Evolutionary conservation across 345 rosid genomes (phyloP).

Genomic region (Cardamine resedifolia): DNA sequence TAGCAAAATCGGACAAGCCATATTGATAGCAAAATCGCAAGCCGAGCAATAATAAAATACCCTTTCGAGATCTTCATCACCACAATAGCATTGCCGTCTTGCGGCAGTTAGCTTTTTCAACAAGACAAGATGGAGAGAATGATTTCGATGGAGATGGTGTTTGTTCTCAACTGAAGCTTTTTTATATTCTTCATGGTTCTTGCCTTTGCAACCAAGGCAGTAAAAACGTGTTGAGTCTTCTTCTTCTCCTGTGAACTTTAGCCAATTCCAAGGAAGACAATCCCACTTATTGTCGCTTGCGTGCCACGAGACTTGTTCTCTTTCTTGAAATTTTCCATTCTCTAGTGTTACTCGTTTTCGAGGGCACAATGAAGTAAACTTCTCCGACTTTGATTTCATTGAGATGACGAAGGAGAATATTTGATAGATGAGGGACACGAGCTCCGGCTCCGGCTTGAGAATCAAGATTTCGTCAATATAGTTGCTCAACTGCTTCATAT

Average conservation of each 20-base stretch:
- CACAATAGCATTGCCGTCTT: not conserved
- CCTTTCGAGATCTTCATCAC: not conserved
- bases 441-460: not conserved
- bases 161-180: not conserved
- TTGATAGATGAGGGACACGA: not conserved
- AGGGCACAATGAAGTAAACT: not conserved
- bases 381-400: not conserved
- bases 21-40: not conserved
- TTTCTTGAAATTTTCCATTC: not conserved
- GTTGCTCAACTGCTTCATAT: too few species aligned
- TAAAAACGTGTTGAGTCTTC: not conserved
- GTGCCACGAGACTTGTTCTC: not conserved
- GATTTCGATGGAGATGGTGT: not conserved
- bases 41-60: not conserved
- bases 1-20: not conserved
- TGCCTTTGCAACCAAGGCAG: not conserved
- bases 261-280: not conserved
- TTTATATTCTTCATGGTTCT: not conserved
- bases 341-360: accelerated
- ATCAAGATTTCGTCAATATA: not conserved
- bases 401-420: not conserved
- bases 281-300: not conserved
- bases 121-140: not conserved
- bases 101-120: accelerated
- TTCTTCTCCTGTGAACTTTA: not conserved